A percentile compares a stretch with the other conserved stretches of the same genome.
phyloP scores from a whole-genome alignment of 768 basidiomycete genomes.

The Pluteus cervinus region DNA sequence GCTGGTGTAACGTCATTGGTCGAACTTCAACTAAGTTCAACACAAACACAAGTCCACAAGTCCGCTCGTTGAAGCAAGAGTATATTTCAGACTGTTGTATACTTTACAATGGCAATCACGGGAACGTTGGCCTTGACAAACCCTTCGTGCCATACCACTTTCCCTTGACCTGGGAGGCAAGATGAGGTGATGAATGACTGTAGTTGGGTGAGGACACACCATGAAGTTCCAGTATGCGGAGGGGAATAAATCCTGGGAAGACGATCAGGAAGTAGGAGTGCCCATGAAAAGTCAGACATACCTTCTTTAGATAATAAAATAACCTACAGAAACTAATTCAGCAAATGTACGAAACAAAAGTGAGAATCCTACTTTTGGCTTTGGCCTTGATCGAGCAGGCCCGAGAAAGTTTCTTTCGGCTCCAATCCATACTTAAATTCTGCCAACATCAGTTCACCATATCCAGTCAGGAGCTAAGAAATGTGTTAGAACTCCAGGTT shows the following conservation, averaged over 20 bases:
- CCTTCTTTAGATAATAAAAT: conserved; percentile 90
- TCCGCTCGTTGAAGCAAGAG: neutral
- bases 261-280: conserved; percentile 9
- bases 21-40: no score
- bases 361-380: conserved; percentile 55
- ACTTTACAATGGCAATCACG: conserved; percentile 6
- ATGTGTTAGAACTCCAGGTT: conserved; percentile 6
- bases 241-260: conserved; percentile 56
- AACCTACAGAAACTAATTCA: conserved; percentile 31
- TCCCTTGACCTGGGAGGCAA: conserved; percentile 39
- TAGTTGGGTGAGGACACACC: conserved; percentile 45
- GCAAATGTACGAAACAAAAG: neutral
- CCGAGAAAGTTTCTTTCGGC: conserved; percentile 81
- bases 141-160: conserved; percentile 38
- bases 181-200: conserved; percentile 16
- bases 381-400: conserved; percentile 66
- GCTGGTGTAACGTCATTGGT: no score
- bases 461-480: conserved; percentile 67
- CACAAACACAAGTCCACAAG: no score
- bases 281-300: conserved; percentile 13
- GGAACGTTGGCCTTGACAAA: conserved; percentile 23
- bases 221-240: conserved; percentile 72
- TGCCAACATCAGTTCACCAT: conserved; percentile 78
- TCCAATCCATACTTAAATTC: conserved; percentile 92
- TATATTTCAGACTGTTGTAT: neutral